Conservation (phyloP, 1,284 basidiomycete species). For the Tilletia indica region DNA sequence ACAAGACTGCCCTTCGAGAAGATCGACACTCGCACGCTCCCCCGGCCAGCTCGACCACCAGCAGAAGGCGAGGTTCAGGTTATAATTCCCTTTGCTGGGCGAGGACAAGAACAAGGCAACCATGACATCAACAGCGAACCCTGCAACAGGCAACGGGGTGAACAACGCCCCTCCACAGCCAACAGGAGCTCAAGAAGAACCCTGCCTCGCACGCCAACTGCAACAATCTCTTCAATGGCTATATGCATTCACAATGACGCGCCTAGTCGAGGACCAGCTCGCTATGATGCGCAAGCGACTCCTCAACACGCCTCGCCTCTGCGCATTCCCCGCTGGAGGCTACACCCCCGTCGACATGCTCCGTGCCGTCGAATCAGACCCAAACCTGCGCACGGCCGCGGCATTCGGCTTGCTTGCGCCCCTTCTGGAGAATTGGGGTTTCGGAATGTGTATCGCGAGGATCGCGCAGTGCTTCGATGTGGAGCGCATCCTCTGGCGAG, state of each 20-base stretch:
- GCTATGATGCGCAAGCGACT: not conserved
- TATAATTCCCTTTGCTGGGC: no score
- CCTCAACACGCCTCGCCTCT: not conserved
- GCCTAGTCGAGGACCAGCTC: constrained; percentile 5
- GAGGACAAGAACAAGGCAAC: no score
- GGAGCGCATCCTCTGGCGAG: not conserved
- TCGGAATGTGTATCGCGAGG: not conserved
- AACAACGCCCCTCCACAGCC: no score
- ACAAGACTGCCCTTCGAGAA: not conserved
- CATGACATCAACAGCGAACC: no score
- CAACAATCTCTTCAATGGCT: not conserved
- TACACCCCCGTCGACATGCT: not conserved
- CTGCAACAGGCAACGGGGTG: no score
- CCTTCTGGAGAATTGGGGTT: constrained; percentile 8
- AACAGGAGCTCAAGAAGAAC: no score
- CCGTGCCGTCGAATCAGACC: not conserved
- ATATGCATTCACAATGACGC: constrained; percentile 7
- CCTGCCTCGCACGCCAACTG: not conserved
- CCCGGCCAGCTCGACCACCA: not conserved
- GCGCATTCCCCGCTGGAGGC: not conserved
- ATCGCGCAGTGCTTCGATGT: constrained; percentile 10
- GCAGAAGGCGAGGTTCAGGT: not conserved
- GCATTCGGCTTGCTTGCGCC: not conserved
- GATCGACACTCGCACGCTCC: not conserved
- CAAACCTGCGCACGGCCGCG: not conserved